phyloP scores from a whole-genome alignment of 768 basidiomycete species.

The Nevesoporus exiguus region DNA sequence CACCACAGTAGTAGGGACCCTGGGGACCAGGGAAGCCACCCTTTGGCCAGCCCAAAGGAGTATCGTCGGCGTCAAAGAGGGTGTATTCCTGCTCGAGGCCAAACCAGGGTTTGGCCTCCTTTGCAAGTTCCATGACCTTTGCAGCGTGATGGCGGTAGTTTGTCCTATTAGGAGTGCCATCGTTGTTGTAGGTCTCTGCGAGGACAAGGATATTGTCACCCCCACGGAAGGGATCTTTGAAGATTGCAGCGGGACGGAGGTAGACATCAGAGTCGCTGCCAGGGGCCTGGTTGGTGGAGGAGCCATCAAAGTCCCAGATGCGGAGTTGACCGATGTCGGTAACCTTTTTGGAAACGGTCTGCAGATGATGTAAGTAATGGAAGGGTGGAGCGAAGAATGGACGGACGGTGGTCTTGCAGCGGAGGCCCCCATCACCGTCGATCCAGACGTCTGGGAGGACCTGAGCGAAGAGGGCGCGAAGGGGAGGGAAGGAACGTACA shows the following conservation, averaged over 20 bases:
- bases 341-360: constrained; percentile 88
- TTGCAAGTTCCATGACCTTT: constrained; percentile 94
- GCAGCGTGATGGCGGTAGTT: constrained; percentile 93
- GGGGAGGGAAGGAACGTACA: constrained; percentile 44
- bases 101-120: constrained; percentile 86
- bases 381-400: not conserved
- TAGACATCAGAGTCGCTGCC: constrained; percentile 96
- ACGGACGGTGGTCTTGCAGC: constrained; percentile 92
- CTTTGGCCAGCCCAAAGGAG: constrained; percentile 95
- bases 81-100: constrained; percentile 99
- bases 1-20: constrained; percentile 99
- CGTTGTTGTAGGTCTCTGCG: constrained; percentile 97
- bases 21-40: constrained; percentile 99
- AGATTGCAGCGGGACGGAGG: constrained; percentile 94
- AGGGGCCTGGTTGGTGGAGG: constrained; percentile 97
- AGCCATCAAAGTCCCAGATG: constrained; percentile 99
- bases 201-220: constrained; percentile 98
- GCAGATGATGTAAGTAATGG: constrained; percentile 4
- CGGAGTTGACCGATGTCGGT: constrained; percentile 88
- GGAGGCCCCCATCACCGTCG: constrained; percentile 90
- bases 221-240: constrained; percentile 99
- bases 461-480: constrained; percentile 3
- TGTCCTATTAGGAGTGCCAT: constrained; percentile 95
- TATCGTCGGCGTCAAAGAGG: constrained; percentile 87
- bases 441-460: constrained; percentile 85